Evolutionary conservation across 352 stramenopile genomes (phyloP), one percentile per base, ranked within the genome.

Genomic region (Stramenopiles sp.): DNA sequence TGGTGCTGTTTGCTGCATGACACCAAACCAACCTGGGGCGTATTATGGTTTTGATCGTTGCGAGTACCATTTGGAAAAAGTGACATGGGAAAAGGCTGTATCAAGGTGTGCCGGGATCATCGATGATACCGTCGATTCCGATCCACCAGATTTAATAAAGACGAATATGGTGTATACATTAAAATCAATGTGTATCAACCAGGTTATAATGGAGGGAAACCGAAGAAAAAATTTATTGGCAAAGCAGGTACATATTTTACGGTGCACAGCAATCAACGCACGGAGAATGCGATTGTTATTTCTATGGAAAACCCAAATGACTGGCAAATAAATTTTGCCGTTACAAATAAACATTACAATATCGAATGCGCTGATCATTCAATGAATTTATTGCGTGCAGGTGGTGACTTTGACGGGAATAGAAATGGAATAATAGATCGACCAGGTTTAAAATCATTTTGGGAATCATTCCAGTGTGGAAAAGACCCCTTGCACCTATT

Each of bases 381-480:
- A 71, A 71, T 22, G 27, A 27, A 22, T 25, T 27, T 71, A 27
- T 27, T 71, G 55, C 55, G 55, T 27, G 55, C 55, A 71, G 55
- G 55, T 22, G 55, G 55, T 22, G 22, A 71, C 22, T 71, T 71
- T 71, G 55, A 71, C 27, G 55, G 55, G 27, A 71, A 71, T 27
- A 71, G 55, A 71, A 71, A 71, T 71, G 55, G 55, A 25, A 71
- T 71, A 27, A 71, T 71, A 71, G 55, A 71, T 27, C 55, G 55
- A 22, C 55, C 55, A 71, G 55, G 27, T 71, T 71, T 71, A 71
- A 71, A 71, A 71, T 27, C 55, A 71, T 71, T 71, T 71, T 71
- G 55, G 55, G 55, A 25, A 27, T 25, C 55, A 71, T 71, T 71
- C 27, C 55, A 71, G 27, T 25, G 27, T 71, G 55, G 55, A 71